These are phyloP conservation scores for Apiotrichum gracile DNA, from an alignment of 1,284 basidiomycete genomes.

Conservation along the genomic window DNA sequence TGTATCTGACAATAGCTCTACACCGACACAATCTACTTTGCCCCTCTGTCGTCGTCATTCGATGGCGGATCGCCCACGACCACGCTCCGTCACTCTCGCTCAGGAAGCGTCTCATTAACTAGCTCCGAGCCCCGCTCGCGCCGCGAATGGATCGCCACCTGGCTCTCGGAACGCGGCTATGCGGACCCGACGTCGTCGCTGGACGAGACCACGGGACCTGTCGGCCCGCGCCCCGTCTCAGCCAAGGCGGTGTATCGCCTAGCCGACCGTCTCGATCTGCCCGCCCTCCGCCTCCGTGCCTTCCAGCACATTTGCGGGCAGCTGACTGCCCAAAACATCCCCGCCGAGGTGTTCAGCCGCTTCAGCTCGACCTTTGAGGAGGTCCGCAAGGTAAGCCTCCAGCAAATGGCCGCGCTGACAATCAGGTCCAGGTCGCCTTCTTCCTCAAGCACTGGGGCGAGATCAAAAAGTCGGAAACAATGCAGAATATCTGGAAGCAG, in stretches of 20 bases:
- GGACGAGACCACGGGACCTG: not conserved
- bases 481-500: constrained; percentile 77
- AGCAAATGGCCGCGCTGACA: not conserved
- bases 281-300: constrained; percentile 38
- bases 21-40: constrained; percentile 75
- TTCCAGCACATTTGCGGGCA: constrained; percentile 67
- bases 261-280: constrained; percentile 60
- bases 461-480: constrained; percentile 69
- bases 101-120: not conserved
- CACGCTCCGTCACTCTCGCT: not conserved
- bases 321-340: constrained; percentile 70
- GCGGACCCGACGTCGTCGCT: not conserved
- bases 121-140: constrained; percentile 15
- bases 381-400: constrained; percentile 60
- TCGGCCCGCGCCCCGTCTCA: constrained; percentile 68
- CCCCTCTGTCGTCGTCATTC: constrained; percentile 65
- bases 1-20: constrained; percentile 58
- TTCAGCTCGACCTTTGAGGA: constrained; percentile 76
- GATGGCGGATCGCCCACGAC: not conserved
- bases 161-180: constrained; percentile 33
- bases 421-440: constrained; percentile 64
- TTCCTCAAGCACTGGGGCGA: constrained; percentile 75
- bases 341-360: constrained; percentile 76
- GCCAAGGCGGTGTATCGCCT: constrained; percentile 82
- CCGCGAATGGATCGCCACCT: constrained; percentile 37